Conservation (phyloP, 768 basidiomycete genomes). For the Mycena leptocephala region DNA sequence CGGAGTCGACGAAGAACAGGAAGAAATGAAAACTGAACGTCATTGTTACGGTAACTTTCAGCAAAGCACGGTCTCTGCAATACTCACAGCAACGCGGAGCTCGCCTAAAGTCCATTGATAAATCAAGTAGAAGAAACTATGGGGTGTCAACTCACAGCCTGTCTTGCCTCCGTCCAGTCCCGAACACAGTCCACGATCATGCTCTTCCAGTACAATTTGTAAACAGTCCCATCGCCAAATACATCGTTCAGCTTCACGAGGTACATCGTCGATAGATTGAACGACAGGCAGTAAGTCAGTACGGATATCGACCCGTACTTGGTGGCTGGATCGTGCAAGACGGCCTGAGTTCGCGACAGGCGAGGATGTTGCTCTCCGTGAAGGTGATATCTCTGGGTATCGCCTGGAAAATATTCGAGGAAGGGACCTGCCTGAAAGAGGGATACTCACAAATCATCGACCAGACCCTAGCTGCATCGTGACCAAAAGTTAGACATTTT, state of each 20-base stretch:
- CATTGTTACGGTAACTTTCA: no score
- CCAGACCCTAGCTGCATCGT: constrained; percentile 63
- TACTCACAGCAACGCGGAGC: neutral
- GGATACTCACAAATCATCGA: constrained; percentile 59
- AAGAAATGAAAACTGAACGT: neutral
- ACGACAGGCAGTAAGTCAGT: neutral
- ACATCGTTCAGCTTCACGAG: constrained; percentile 56
- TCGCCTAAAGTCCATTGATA: neutral
- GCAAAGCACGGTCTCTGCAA: no score
- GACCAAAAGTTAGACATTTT: constrained; percentile 6
- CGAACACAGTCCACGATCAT: constrained; percentile 59
- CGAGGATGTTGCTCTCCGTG: constrained; percentile 45
- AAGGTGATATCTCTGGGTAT: constrained; percentile 46
- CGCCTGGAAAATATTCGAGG: constrained; percentile 44
- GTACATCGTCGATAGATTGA: neutral
- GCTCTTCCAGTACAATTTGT: constrained; percentile 63
- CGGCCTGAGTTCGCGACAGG: constrained; percentile 46
- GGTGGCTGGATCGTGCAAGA: neutral
- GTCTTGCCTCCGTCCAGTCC: constrained; percentile 62
- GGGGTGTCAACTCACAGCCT: neutral
- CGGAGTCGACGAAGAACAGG: neutral
- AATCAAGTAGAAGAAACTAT: no score
- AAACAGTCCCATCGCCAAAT: constrained; percentile 70
- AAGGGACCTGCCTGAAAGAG: constrained; percentile 60
- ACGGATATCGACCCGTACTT: neutral